Evolutionary conservation across 2,329 filamentous ascomycete genomes (phyloP), one percentile per base, ranked within the genome.

Genomic region (Aspergillus latus): DNA sequence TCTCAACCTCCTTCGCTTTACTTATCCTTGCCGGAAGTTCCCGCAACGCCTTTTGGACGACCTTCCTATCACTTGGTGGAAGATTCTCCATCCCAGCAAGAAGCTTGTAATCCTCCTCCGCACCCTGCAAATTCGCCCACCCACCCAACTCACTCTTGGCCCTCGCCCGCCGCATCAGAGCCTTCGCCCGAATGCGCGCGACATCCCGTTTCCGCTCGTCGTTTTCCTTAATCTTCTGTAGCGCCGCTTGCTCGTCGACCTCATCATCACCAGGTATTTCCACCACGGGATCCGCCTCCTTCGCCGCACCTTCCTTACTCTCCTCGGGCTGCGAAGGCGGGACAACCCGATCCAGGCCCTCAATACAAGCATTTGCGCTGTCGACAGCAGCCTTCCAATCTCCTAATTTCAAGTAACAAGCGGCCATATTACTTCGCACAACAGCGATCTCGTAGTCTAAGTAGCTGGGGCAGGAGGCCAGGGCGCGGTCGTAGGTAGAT

Each of bases 371-470:
- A 0, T 86, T 89, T 0, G 92, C 92, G 8, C 84, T 82, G 48
- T 87, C 86, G 43, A 92, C 82, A 8, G 91, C 90, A 30, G 90
- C 86, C 63, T 92, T 91, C 90, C 92, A 97, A 59, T 93, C 87
- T 59, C 86, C 81, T 2, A 95, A 79, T 71, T 95, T 95, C 53
- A 97, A 73, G 66, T 96, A 85, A 69, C 92, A 96, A 8, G 92
- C 93, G 1, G 93, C 84, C 62, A 97, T 88, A 76, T 97, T 97
- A 70, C 89, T 92, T 57, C 88, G 85, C 5, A 97, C 80, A 8
- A 97, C 90, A 28, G 92, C 91, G 60, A 93, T 81, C 64, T 96
- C 91, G 75, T 90, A 96, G 70, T 93, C 86, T 28, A 96, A 83
- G 70, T 96, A 95, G 62, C 85, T 87, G 1, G 93, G 93, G 66